These are phyloP conservation scores for Acanthochlamys bracteata DNA, from an alignment of 106 monocot species.

Conservation along the genomic window DNA sequence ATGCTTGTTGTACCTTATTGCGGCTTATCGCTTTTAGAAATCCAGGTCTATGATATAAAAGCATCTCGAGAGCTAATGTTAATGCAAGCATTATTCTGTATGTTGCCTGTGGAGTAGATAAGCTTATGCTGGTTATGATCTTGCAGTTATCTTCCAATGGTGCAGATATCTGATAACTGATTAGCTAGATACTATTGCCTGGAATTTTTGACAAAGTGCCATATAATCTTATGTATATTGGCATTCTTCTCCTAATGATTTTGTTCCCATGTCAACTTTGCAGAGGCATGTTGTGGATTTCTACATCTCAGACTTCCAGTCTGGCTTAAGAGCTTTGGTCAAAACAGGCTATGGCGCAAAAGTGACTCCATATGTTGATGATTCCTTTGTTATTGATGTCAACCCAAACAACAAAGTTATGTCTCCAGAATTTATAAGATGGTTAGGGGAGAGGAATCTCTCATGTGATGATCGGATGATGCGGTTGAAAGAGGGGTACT, in stretches of 20 bases:
- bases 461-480: constrained; percentile 55
- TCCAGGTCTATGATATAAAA: background rate
- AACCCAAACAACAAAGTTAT: constrained; percentile 47
- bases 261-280: constrained; percentile 1
- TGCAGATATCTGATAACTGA: too few species aligned
- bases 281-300: constrained; percentile 66
- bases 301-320: constrained; percentile 72
- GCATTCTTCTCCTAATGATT: constrained; percentile 23
- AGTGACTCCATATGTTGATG: constrained; percentile 58
- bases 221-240: constrained; percentile 35
- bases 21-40: background rate
- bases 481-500: constrained; percentile 75
- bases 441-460: constrained; percentile 49
- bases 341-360: constrained; percentile 59
- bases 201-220: background rate
- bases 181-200: too few species aligned
- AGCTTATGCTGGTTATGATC: too few species aligned
- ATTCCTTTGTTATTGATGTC: constrained; percentile 42
- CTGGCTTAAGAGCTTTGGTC: constrained; percentile 60
- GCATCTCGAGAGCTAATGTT: too few species aligned
- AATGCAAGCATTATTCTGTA: too few species aligned
- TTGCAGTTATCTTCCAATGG: too few species aligned
- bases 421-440: constrained; percentile 44
- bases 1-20: too few species aligned
- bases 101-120: too few species aligned